phyloP scores from a whole-genome alignment of 768 basidiomycete species.

The Tylopilus subfusipes region DNA sequence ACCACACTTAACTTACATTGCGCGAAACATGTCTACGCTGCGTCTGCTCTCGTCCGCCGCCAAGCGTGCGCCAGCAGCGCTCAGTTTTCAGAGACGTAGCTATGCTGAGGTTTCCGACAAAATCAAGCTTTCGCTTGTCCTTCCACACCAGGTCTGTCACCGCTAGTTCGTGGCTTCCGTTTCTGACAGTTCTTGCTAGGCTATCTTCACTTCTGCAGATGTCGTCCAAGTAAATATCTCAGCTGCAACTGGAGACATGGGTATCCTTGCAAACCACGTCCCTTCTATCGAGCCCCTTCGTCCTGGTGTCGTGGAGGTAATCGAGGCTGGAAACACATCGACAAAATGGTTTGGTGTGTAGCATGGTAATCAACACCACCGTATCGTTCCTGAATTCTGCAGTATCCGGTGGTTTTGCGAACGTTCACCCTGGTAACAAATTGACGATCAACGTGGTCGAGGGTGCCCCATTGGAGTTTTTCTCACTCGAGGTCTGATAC shows the following conservation, averaged over 20 bases:
- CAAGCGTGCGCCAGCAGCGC: constrained; percentile 55
- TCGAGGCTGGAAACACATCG: constrained; percentile 69
- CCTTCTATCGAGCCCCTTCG: constrained; percentile 94
- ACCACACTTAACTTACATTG: constrained; percentile 1
- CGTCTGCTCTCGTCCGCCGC: constrained; percentile 64
- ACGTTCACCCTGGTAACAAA: constrained; percentile 95
- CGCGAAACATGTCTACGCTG: constrained; percentile 63
- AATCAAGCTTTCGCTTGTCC: constrained; percentile 87
- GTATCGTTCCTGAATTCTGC: constrained; percentile 6
- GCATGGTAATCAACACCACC: not conserved
- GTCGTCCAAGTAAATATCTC: constrained; percentile 95
- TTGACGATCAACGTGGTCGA: constrained; percentile 97
- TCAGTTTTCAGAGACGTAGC: constrained; percentile 64
- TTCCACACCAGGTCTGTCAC: constrained; percentile 86
- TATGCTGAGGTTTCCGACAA: constrained; percentile 92
- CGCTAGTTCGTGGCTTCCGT: not conserved
- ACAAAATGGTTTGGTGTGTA: constrained; percentile 97
- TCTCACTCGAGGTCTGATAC: constrained; percentile 78
- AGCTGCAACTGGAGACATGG: constrained; percentile 96
- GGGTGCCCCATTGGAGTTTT: constrained; percentile 87
- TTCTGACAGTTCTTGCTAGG: constrained; percentile 43
- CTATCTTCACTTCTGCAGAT: constrained; percentile 86
- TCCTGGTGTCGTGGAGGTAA: constrained; percentile 91
- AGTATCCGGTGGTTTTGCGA: constrained; percentile 98
- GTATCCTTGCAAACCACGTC: constrained; percentile 98